Evolutionary conservation across 2,329 filamentous ascomycete species (phyloP).

Genomic region (Colletotrichum sp.): DNA sequence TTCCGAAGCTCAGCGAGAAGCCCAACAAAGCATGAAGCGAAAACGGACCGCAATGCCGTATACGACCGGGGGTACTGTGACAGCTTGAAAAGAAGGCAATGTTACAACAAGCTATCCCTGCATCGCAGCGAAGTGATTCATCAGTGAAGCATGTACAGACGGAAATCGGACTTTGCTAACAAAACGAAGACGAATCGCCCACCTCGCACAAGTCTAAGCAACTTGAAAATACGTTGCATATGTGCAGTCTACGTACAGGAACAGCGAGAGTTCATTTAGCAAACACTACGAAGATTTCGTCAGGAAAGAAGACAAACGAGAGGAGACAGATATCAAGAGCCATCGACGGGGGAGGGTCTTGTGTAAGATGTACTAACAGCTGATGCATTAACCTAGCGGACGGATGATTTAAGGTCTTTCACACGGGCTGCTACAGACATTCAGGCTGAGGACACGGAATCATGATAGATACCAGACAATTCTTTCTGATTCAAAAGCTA

Average conservation of each 20-base stretch:
- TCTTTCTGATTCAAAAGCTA: neutral
- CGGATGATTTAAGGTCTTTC: no score
- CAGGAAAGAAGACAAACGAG: neutral
- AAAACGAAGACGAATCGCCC: neutral
- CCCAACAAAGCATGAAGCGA: neutral
- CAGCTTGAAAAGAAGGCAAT: neutral
- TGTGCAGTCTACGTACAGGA: rapidly evolving
- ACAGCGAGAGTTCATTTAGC: neutral
- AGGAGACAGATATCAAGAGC: neutral
- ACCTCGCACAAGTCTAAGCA: neutral
- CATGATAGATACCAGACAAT: neutral
- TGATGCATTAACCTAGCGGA: neutral
- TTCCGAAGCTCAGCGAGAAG: neutral
- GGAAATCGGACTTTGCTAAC: neutral
- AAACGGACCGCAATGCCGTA: neutral
- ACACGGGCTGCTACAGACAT: no score
- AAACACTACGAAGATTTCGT: rapidly evolving
- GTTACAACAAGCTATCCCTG: neutral
- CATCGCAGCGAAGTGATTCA: neutral
- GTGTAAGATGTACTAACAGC: neutral
- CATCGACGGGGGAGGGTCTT: neutral
- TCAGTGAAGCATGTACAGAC: neutral
- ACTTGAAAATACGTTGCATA: neutral
- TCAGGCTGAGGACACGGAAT: no score
- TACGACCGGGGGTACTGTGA: neutral